Evolutionary conservation across 306 rosid species (phyloP).

Genomic region (Cucurbita pepo): DNA sequence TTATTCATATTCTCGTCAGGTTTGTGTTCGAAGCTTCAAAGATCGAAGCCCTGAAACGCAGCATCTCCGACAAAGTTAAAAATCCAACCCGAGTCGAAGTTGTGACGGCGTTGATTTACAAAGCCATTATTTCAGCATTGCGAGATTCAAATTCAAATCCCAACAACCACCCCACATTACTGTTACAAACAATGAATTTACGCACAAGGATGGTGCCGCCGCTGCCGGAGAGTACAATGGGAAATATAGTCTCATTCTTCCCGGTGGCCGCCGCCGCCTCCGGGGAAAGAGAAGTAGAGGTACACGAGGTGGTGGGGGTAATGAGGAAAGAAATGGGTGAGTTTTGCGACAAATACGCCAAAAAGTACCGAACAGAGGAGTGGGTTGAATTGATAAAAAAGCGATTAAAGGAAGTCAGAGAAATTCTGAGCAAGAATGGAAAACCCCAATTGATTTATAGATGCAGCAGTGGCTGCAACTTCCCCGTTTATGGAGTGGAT

Average conservation of each 20-base stretch:
- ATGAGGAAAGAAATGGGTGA: slow-evolving; percentile 12
- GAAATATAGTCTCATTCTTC: slow-evolving; percentile 13
- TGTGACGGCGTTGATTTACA: slow-evolving; percentile 23
- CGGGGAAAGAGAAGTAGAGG: not conserved
- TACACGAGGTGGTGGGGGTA: slow-evolving; percentile 2
- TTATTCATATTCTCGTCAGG: not conserved
- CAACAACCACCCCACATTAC: not conserved
- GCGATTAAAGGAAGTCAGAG: not conserved
- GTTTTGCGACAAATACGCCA: not conserved
- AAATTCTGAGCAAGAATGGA: not conserved
- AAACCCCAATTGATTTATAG: not conserved
- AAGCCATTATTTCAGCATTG: slow-evolving; percentile 8
- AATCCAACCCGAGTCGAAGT: slow-evolving; percentile 20
- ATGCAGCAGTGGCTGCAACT: slow-evolving; percentile 15
- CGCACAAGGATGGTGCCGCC: slow-evolving; percentile 19
- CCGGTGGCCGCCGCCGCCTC: not conserved
- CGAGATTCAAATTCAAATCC: not conserved
- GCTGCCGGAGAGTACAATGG: slow-evolving; percentile 10
- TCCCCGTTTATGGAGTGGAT: slow-evolving; percentile 18
- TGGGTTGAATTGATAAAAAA: not conserved
- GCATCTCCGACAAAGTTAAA: not conserved
- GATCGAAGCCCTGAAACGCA: slow-evolving; percentile 12
- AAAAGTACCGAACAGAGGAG: slow-evolving; percentile 3
- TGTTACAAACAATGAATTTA: slow-evolving; percentile 16
- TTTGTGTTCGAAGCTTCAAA: slow-evolving; percentile 12